A percentile compares a stretch with the other conserved stretches of the same genome.
Evolutionary conservation across 2,329 filamentous ascomycete species (phyloP).

Genomic region (Juglanconis juglandina): DNA sequence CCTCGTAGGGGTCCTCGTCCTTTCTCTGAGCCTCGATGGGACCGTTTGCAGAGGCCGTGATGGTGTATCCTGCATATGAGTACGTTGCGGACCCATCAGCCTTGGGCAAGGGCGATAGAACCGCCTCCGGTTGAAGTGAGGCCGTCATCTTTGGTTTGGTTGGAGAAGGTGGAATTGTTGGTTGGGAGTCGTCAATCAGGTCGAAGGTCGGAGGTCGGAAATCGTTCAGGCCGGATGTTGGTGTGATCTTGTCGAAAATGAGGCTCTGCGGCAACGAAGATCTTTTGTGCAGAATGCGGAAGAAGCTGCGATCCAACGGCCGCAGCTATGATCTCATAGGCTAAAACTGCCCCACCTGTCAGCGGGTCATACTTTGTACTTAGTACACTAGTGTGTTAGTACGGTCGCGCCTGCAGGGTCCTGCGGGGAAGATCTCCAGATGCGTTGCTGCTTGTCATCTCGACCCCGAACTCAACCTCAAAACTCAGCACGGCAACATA

Average conservation of each 20-base stretch:
- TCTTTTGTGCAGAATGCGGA: not conserved
- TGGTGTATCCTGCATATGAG: slow-evolving; percentile 70
- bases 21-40: slow-evolving; percentile 85
- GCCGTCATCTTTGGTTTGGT: slow-evolving; percentile 38
- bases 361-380: not conserved
- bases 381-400: too few relatives aligned
- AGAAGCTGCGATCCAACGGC: not conserved
- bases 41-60: slow-evolving; percentile 85
- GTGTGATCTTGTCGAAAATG: not conserved
- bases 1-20: slow-evolving; percentile 90
- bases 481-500: too few relatives aligned
- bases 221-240: not conserved
- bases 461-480: not conserved
- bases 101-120: slow-evolving; percentile 60
- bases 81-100: slow-evolving; percentile 80
- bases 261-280: slow-evolving; percentile 10
- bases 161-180: not conserved
- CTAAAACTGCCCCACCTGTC: slow-evolving; percentile 7
- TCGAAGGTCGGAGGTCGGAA: not conserved
- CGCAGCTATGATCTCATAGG: slow-evolving; percentile 15
- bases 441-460: not conserved
- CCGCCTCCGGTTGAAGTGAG: slow-evolving; percentile 46
- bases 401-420: not conserved
- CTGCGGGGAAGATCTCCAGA: not conserved
- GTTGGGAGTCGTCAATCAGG: not conserved